A percentile compares a stretch with the other conserved stretches of the same genome.
Conservation (phyloP, 148 eudicot species). For the Vaccinium myrtillus region DNA sequence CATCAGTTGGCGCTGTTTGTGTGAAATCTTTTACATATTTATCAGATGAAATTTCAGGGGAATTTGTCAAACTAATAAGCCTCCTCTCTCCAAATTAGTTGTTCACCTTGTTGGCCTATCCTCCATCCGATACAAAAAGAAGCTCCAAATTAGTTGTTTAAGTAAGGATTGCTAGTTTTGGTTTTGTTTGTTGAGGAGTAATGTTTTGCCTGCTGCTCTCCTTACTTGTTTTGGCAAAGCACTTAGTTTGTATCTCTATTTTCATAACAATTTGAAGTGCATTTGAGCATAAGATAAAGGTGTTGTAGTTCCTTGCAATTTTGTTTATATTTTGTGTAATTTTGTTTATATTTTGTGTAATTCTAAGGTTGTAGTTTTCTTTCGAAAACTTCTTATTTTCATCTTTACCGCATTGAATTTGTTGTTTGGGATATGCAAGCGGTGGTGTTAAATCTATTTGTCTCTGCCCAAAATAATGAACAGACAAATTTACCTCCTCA, state of each 20-base stretch:
- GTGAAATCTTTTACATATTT: no score
- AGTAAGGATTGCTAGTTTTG: constrained; percentile 28
- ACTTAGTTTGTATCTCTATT: constrained; percentile 29
- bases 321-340: no score
- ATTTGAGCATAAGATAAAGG: neutral
- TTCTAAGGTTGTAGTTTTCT: no score
- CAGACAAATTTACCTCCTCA: no score
- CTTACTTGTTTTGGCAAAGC: constrained; percentile 43
- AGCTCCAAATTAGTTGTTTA: constrained; percentile 1
- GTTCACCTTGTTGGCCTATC: constrained; percentile 51
- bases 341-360: no score
- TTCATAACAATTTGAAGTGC: constrained; percentile 20
- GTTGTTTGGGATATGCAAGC: no score
- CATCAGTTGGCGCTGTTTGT: no score
- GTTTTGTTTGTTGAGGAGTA: constrained; percentile 23
- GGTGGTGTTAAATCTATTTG: no score
- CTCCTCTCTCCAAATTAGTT: constrained; percentile 55
- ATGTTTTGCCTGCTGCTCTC: constrained; percentile 37
- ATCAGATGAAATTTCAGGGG: constrained; percentile 47
- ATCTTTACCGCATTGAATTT: no score
- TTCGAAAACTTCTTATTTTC: no score
- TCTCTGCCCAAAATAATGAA: no score
- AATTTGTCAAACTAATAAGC: constrained; percentile 71
- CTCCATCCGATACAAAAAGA: constrained; percentile 22
- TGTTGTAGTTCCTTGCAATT: no score